A percentile compares a stretch with the other conserved stretches of the same genome.
phyloP scores from a whole-genome alignment of 2,329 filamentous ascomycete species.

The Phialemonium atrogriseum region DNA sequence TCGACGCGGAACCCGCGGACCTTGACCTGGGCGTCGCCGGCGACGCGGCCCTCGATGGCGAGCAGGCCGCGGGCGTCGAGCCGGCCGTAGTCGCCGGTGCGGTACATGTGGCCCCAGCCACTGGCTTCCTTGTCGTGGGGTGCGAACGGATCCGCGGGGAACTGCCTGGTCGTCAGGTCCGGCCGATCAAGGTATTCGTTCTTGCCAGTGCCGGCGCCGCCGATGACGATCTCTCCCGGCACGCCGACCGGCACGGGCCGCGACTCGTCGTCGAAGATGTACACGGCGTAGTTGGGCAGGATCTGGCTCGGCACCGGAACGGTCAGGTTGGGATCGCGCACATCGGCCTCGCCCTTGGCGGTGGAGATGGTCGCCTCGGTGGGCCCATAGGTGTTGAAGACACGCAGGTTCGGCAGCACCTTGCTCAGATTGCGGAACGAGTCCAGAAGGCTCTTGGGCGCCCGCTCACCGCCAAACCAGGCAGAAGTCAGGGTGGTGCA shows the following conservation, averaged over 20 bases:
- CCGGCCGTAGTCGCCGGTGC: slow-evolving; percentile 8
- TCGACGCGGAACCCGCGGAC: background rate
- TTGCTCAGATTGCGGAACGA: too few relatives aligned
- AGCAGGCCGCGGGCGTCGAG: slow-evolving; percentile 4
- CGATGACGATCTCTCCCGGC: slow-evolving; percentile 5
- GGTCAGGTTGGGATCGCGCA: background rate
- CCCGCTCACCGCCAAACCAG: too few relatives aligned
- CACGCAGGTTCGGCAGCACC: too few relatives aligned
- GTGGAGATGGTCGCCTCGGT: background rate
- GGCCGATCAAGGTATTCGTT: slow-evolving; percentile 4
- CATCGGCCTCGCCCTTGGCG: too few relatives aligned
- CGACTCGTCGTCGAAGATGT: background rate
- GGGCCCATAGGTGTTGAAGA: slow-evolving; percentile 1
- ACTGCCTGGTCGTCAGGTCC: slow-evolving; percentile 3
- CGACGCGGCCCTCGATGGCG: slow-evolving; percentile 4
- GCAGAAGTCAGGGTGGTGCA: too few relatives aligned
- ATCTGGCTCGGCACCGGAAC: background rate
- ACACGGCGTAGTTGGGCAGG: too few relatives aligned
- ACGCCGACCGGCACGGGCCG: slow-evolving; percentile 4
- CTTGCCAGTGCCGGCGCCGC: slow-evolving; percentile 2
- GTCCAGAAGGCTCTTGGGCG: too few relatives aligned
- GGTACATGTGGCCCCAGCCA: slow-evolving; percentile 2
- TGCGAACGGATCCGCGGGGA: background rate
- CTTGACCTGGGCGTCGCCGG: slow-evolving; percentile 4
- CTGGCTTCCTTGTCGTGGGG: background rate